Conservation (phyloP, 2,329 filamentous ascomycete genomes). For the Arthroderma sp. region DNA sequence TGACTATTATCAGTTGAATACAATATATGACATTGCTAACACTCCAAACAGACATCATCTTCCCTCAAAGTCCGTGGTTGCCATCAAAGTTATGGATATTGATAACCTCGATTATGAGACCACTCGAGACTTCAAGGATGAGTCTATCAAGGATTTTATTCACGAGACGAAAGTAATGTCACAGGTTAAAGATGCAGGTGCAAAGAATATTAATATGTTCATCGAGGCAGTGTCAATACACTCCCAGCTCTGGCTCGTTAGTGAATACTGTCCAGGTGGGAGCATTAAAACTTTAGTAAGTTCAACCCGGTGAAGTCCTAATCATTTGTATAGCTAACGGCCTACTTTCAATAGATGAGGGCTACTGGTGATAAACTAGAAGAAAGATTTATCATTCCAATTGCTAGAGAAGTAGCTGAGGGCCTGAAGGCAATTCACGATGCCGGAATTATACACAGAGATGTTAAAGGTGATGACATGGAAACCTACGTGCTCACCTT, state of each 20-base stretch:
- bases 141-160: slow-evolving; percentile 44
- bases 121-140: slow-evolving; percentile 36
- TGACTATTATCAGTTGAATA: not conserved
- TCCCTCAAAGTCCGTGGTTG: slow-evolving; percentile 33
- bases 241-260: slow-evolving; percentile 54
- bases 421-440: slow-evolving; percentile 52
- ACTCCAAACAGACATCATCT: slow-evolving; percentile 22
- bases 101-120: slow-evolving; percentile 39
- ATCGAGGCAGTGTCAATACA: slow-evolving; percentile 53
- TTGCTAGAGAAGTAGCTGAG: slow-evolving; percentile 51
- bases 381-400: slow-evolving; percentile 51
- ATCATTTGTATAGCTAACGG: not conserved
- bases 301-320: not conserved
- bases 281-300: slow-evolving; percentile 52
- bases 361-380: slow-evolving; percentile 41
- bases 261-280: slow-evolving; percentile 54
- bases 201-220: slow-evolving; percentile 52
- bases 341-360: slow-evolving; percentile 29
- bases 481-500: not conserved
- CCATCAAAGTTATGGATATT: slow-evolving; percentile 41
- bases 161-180: slow-evolving; percentile 52
- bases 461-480: slow-evolving; percentile 46
- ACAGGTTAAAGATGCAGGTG: slow-evolving; percentile 50
- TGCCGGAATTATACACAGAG: slow-evolving; percentile 53
- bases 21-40: slow-evolving; percentile 7